Base-by-base conservation (phyloP, 805 yeast species). In the Saturnispora dispora region DNA sequence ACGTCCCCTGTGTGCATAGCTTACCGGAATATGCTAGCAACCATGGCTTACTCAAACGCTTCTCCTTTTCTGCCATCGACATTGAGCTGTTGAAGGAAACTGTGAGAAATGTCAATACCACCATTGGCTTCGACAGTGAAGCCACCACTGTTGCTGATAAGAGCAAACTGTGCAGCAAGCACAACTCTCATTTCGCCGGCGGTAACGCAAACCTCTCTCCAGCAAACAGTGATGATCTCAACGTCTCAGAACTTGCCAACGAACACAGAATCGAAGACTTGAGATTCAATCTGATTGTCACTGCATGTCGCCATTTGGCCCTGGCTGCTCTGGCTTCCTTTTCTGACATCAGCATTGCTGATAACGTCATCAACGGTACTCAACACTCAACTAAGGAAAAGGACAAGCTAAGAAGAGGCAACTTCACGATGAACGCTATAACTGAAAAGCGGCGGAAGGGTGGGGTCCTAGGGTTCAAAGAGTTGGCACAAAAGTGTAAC, bases 281-380 rank as follows among this genome's bases (percentile, higher is more conserved):
- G 8, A 25, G 40, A 61, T 73, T 79, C 58, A 74, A 82, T 53
- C 73, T 83, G 45, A 87, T 83, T 22, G 85, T 81, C 61, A 76
- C 82, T 59, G 93, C 95, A 1, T 87, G 95, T 61, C 79, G 91
- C 50, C 90, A 85, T 64, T 82, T 86, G 60, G 89, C 91, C 1
- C 71, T 82, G 41, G 93, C 93, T 32, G 95, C 93, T 2, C 45
- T 60, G 13, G 61, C 69, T 1, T 63, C 66, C 0, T 6, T 51
- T 8, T 53, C 51, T 13, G 58, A 53, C 10, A 32, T 53, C 11
- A 33, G 40, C 9, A 55, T 61, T 37, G n/a, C 41, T 8, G 11
- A 37, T 9, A 35, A 35, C 18, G 18, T 15, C 0, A 5, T 13
- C 9, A 35, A 35, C 10, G 18, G 28, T 9, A 25, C 28, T 25